Base-by-base conservation (phyloP, 306 rosid species). In the Rosa multiflora region DNA sequence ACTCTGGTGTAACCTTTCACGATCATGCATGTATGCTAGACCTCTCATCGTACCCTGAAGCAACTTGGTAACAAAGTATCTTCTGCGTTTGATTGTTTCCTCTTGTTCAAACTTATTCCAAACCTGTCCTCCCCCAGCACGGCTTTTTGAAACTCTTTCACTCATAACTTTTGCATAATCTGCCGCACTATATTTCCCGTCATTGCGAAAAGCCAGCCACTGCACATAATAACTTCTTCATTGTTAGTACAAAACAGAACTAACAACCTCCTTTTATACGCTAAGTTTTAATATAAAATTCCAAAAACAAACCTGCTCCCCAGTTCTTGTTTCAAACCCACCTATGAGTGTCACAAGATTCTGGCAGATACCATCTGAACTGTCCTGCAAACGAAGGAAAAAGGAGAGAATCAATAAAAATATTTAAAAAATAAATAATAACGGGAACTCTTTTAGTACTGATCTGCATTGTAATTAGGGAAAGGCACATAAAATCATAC, bases 121-220 rank as follows among this genome's bases (percentile, higher is more conserved):
- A 58, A 85, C 75, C 17, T 63, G 26, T 78, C 83, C 86, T 63
- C 82, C 90, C 21, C 39, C 70, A 78, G 86, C 76, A 61, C 48
- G 80, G n/a, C 64, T 67, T 76, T 51, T 88, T 8, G 94, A 89
- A 44, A 90, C 76, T 82, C 73, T 94, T 85, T 88, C 93, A 83
- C 99, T 89, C 12, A 85, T 80, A 67, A 83, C 9, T 86, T 94
- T 94, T 23, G 90, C 97, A 76, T 92, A 94, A 85, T 94, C 97
- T 58, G 97, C 97, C 0, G 93, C 97, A 46, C 92, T 94, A 83
- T 84, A 88, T 85, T 87, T 94, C 76, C 99, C 99, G 48, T 89
- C 78, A 80, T 94, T 89, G 72, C 99, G 97, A 78, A 94, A 94
- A 76, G 99, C 99, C 85, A 94, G 97, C 99, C 99, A 94, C 99